phyloP scores from a whole-genome alignment of 345 rosid genomes.

The Ricinus communis region DNA sequence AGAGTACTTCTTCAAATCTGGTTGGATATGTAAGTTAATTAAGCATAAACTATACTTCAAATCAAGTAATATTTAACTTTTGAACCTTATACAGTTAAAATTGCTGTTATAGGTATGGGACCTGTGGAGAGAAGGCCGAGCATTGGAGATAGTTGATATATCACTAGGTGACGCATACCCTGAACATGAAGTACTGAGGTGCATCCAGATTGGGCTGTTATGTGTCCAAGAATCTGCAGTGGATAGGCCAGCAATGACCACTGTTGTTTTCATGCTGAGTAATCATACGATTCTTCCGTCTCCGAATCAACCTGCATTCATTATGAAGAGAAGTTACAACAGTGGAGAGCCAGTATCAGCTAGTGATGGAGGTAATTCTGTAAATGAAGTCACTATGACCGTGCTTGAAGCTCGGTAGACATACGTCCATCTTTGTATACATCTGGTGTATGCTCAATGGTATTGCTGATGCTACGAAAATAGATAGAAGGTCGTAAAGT shows the following conservation, averaged over 20 bases:
- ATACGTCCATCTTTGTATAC: no score
- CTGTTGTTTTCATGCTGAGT: slow-evolving; percentile 47
- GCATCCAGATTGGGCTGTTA: slow-evolving; percentile 57
- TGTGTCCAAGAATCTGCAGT: slow-evolving; percentile 60
- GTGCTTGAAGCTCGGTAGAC: slow-evolving; percentile 18
- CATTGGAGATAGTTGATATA: slow-evolving; percentile 37
- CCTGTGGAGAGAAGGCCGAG: slow-evolving; percentile 27
- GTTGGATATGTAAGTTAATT: slow-evolving; percentile 57
- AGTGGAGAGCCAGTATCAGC: slow-evolving; percentile 3
- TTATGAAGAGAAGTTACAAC: slow-evolving; percentile 16
- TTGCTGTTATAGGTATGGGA: slow-evolving; percentile 52
- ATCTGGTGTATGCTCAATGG: no score
- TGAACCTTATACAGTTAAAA: no score
- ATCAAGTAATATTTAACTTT: no score
- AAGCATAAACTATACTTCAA: neutral
- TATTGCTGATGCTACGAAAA: no score
- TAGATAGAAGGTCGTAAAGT: no score
- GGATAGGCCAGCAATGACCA: slow-evolving; percentile 55
- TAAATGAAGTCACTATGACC: slow-evolving; percentile 21
- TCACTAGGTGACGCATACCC: slow-evolving; percentile 28
- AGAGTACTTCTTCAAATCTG: slow-evolving; percentile 28
- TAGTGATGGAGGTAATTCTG: slow-evolving; percentile 7
- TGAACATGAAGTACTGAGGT: slow-evolving; percentile 36
- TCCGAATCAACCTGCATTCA: slow-evolving; percentile 54
- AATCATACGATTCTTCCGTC: slow-evolving; percentile 39